Base-by-base conservation (phyloP, 352 stramenopile genomes). In the Globisporangium camurandrum region DNA sequence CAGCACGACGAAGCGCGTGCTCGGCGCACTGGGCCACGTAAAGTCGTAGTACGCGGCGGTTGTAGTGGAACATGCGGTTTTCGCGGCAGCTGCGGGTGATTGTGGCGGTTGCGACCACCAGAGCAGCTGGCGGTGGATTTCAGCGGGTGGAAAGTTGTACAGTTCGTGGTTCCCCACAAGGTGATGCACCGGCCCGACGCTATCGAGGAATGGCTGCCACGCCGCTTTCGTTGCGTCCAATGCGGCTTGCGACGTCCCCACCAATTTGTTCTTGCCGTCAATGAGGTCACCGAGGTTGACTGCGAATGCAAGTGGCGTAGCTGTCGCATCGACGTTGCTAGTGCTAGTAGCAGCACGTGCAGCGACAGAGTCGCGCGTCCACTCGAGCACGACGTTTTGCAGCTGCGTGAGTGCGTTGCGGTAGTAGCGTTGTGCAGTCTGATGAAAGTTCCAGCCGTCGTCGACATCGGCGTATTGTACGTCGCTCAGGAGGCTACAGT, bases 101-200 rank as follows among this genome's bases (percentile, higher is more conserved):
- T 30, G 4, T 30, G 69, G 36, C 16, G 62, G 39, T 6, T 44
- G 20, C 7, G 62, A 30, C 38, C 34, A 34, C 51, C 63, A 68
- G 10, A 82, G 43, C 17, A 88, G 56, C 54, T 84, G 56, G 16
- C 62, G 53, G 20, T 70, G 53, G 45, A 88, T 81, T 22, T 65
- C 53, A 1, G 48, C 40, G 11, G 64, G 66, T 5, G 71, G 54
- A 42, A 93, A 79, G 49, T 91, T 91, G 67, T 89, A 90, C 33
- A 93, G 72, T 48, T 93, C 82, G 65, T 93, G 82, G 63, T 93
- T 93, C 42, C 82, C 82, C 49, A 91, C 49, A 26, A 90, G 53
- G 56, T 93, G 82, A 58, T 90, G 75, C 51, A 93, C 69, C 28
- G 63, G 62, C 9, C 71, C 74, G 19, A 90, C 54, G 1, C 37